phyloP scores from a whole-genome alignment of 2,329 filamentous ascomycete genomes.

The Helotiales sp. region DNA sequence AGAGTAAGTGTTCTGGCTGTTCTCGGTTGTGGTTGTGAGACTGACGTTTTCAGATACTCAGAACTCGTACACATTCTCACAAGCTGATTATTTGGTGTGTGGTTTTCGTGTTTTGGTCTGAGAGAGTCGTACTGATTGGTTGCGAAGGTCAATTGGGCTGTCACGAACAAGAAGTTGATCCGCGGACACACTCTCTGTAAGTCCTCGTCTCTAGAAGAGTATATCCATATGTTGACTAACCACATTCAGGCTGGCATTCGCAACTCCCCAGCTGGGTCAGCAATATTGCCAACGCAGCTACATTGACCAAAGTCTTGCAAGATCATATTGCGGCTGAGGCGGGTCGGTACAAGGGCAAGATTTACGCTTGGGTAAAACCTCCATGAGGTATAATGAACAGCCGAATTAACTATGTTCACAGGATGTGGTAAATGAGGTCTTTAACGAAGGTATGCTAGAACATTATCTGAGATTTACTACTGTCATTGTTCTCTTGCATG shows the following conservation, averaged over 20 bases:
- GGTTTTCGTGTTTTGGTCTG: neutral
- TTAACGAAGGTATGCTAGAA: conserved; percentile 43
- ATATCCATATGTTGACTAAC: neutral
- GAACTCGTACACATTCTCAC: conserved; percentile 56
- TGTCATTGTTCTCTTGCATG: neutral
- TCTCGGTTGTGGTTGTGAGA: neutral
- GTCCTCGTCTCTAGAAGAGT: neutral
- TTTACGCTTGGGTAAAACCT: conserved; percentile 55
- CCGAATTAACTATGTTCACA: conserved; percentile 34
- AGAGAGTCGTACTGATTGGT: conserved; percentile 50
- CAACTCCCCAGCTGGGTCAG: conserved; percentile 65
- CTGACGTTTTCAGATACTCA: conserved; percentile 14
- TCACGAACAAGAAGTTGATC: conserved; percentile 59
- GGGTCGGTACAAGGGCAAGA: conserved; percentile 65
- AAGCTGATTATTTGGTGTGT: conserved; percentile 64
- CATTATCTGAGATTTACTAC: neutral
- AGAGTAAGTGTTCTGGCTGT: conserved; percentile 40
- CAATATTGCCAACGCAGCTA: conserved; percentile 53
- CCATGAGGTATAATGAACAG: too few relatives aligned
- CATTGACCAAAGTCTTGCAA: conserved; percentile 60
- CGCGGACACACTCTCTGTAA: conserved; percentile 61
- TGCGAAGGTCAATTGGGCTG: conserved; percentile 64
- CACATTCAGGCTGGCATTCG: conserved; percentile 67
- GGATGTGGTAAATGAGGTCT: conserved; percentile 71
- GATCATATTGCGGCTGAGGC: conserved; percentile 65